Conservation (phyloP, 2,329 filamentous ascomycete genomes). For the Pseudogymnoascus sp. region DNA sequence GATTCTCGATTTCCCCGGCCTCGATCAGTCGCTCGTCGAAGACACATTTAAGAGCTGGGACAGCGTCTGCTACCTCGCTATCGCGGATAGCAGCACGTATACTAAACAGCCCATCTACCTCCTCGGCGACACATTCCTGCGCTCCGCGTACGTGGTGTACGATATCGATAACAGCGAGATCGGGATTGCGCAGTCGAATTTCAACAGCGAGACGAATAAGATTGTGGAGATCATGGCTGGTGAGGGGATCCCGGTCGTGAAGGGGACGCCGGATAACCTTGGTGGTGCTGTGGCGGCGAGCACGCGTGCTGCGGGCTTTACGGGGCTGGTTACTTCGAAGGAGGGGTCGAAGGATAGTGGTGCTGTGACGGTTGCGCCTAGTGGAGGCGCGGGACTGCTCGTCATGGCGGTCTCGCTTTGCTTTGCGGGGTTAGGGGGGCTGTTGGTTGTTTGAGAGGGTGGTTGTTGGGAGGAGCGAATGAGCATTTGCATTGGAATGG, state of each 20-base stretch:
- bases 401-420: background rate
- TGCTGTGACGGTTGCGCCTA: background rate
- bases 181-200: constrained; percentile 45
- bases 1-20: constrained; percentile 20
- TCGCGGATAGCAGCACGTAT: constrained; percentile 33
- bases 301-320: background rate
- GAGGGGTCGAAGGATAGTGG: background rate
- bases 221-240: constrained; percentile 37
- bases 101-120: constrained; percentile 42
- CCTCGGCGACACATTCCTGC: constrained; percentile 51
- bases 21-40: constrained; percentile 23
- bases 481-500: background rate
- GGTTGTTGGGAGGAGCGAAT: background rate
- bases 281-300: background rate
- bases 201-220: constrained; percentile 38
- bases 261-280: background rate
- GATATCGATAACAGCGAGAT: constrained; percentile 45
- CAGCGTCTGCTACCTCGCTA: constrained; percentile 42
- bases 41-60: constrained; percentile 20
- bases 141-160: constrained; percentile 52
- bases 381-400: background rate
- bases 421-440: background rate
- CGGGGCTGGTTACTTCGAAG: background rate
- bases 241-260: background rate
- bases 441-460: background rate